Conservation (phyloP, 2,329 filamentous ascomycete species). For the Diaporthe australafricana region DNA sequence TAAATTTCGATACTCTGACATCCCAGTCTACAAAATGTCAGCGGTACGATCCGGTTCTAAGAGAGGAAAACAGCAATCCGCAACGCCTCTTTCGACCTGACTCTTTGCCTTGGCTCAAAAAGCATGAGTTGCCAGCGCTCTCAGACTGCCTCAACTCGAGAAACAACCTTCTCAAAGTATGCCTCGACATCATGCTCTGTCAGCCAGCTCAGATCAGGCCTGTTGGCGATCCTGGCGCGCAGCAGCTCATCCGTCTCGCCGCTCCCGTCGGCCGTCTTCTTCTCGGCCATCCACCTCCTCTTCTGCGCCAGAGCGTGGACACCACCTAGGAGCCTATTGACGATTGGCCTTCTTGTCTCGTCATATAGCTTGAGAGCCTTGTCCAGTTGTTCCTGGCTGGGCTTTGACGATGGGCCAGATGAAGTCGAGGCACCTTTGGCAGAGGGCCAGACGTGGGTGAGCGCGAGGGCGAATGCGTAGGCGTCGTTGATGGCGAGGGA, state of each 20-base stretch:
- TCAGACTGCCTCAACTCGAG: background rate
- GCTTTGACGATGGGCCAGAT: background rate
- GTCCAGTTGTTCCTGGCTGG: background rate
- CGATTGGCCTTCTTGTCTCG: constrained; percentile 48
- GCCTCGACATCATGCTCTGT: constrained; percentile 58
- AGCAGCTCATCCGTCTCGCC: constrained; percentile 52
- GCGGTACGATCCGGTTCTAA: too few species aligned
- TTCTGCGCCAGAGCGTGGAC: constrained; percentile 45
- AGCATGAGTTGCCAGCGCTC: background rate
- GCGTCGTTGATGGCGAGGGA: constrained; percentile 54
- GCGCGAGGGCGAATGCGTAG: constrained; percentile 46
- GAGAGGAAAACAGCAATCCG: too few species aligned
- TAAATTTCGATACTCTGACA: too few species aligned
- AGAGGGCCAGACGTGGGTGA: constrained; percentile 30
- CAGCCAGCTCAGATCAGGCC: constrained; percentile 54
- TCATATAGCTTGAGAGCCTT: constrained; percentile 48
- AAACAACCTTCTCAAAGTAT: constrained; percentile 43
- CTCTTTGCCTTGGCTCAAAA: too few species aligned
- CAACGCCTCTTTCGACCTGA: too few species aligned
- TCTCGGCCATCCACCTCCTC: constrained; percentile 5
- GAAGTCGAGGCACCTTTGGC: background rate
- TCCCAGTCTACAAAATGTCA: too few species aligned
- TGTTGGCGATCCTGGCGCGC: constrained; percentile 48
- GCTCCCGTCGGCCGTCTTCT: background rate
- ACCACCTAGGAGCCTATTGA: constrained; percentile 44